These are phyloP conservation scores for Irpex sp. DNA, from an alignment of 1,284 basidiomycete genomes.

Conservation along the genomic window DNA sequence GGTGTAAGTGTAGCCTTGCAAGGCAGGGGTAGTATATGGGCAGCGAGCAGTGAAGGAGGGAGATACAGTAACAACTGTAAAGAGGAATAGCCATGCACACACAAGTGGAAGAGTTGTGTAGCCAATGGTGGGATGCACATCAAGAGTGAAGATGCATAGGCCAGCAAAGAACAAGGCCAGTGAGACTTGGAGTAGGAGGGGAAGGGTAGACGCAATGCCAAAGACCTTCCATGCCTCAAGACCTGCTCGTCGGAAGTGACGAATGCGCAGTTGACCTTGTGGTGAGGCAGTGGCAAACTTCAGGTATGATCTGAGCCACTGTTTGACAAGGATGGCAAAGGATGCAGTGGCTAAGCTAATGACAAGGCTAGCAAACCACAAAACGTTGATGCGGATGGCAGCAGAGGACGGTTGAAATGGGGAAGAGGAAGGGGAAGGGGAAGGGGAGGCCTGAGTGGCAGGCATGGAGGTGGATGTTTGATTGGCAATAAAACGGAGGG, in stretches of 20 bases:
- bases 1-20: neutral
- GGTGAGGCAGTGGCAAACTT: neutral
- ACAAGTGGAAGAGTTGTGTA: neutral
- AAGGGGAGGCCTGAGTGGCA: neutral
- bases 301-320: slow-evolving; percentile 15
- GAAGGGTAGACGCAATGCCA: slow-evolving; percentile 12
- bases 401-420: neutral
- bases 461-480: neutral
- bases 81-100: neutral
- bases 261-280: slow-evolving; percentile 2
- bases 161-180: slow-evolving; percentile 16
- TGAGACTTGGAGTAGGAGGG: slow-evolving; percentile 12
- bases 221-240: slow-evolving; percentile 10
- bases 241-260: slow-evolving; percentile 6
- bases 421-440: neutral
- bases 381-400: slow-evolving; percentile 5
- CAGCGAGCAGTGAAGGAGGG: neutral
- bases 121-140: slow-evolving; percentile 4
- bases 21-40: slow-evolving; percentile 3
- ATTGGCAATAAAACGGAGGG: neutral
- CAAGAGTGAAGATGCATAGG: slow-evolving; percentile 9
- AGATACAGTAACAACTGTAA: neutral
- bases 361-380: slow-evolving; percentile 15
- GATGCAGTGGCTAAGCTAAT: slow-evolving; percentile 13
- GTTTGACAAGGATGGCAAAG: slow-evolving; percentile 14